A percentile compares a stretch with the other conserved stretches of the same genome.
phyloP scores from a whole-genome alignment of 164 flowering plant species.

The Saururus chinensis region DNA sequence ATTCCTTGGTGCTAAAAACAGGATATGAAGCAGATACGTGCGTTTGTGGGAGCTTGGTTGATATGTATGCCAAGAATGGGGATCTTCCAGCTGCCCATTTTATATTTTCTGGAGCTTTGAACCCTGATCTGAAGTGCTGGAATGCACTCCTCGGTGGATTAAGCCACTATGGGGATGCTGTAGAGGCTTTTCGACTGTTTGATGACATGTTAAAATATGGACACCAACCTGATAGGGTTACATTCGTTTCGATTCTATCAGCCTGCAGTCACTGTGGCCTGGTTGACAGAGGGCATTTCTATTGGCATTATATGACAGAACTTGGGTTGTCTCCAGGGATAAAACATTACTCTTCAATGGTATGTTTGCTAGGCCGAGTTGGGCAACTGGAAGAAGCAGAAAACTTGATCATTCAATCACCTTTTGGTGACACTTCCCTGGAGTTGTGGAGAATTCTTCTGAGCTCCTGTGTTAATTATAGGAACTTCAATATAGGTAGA shows the following conservation, averaged over 20 bases:
- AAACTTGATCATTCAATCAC: slow-evolving; percentile 39
- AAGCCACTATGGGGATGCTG: slow-evolving; percentile 63
- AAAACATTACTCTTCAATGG: slow-evolving; percentile 87
- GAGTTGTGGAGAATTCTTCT: slow-evolving; percentile 76
- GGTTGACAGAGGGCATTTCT: slow-evolving; percentile 39
- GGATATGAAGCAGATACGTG: slow-evolving; percentile 45
- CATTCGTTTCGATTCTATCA: slow-evolving; percentile 59
- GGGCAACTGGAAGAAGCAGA: slow-evolving; percentile 64
- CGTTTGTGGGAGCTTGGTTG: slow-evolving; percentile 63
- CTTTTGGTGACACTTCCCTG: slow-evolving; percentile 19
- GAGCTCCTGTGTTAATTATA: slow-evolving; percentile 43
- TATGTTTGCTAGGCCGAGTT: slow-evolving; percentile 63
- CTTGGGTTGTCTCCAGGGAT: slow-evolving; percentile 33
- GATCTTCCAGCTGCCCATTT: slow-evolving; percentile 36
- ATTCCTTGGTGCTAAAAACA: slow-evolving; percentile 45
- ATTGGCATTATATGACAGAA: slow-evolving; percentile 60
- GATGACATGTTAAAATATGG: slow-evolving; percentile 27
- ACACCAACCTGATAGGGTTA: slow-evolving; percentile 50
- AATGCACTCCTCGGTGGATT: slow-evolving; percentile 79
- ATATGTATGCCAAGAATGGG: slow-evolving; percentile 82
- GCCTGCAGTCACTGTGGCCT: slow-evolving; percentile 75
- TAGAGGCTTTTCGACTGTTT: slow-evolving; percentile 44
- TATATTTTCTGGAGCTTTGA: slow-evolving; percentile 27
- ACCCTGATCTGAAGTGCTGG: slow-evolving; percentile 77
- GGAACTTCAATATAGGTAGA: slow-evolving; percentile 39